Evolutionary conservation across 768 basidiomycete species (phyloP).

Genomic region (Hypholoma sublateritium): DNA sequence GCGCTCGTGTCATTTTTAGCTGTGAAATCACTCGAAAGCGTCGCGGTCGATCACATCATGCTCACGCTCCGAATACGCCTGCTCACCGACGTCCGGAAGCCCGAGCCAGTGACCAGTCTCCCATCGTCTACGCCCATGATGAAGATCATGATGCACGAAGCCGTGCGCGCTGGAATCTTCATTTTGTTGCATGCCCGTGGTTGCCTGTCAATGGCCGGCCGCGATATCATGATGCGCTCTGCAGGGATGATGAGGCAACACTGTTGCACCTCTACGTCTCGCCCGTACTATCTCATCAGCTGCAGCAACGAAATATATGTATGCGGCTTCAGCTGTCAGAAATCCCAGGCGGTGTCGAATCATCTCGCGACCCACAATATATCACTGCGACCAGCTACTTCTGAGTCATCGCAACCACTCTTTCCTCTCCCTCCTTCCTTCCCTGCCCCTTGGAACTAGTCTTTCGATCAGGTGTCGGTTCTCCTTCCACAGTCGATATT

Average conservation of each 20-base stretch:
- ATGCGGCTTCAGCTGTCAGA: too few relatives aligned
- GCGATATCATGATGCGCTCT: not conserved
- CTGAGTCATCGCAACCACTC: not conserved
- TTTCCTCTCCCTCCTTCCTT: not conserved
- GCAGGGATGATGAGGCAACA: not conserved
- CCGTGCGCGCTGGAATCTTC: not conserved
- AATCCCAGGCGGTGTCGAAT: not conserved
- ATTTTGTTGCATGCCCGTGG: not conserved
- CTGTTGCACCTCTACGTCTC: too few relatives aligned
- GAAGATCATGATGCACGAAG: not conserved
- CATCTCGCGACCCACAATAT: not conserved
- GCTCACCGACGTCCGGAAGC: not conserved
- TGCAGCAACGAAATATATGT: too few relatives aligned
- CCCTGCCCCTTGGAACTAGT: not conserved
- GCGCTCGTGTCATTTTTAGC: not conserved
- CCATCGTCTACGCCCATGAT: not conserved
- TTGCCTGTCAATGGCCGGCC: not conserved
- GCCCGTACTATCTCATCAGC: too few relatives aligned
- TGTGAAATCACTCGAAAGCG: not conserved
- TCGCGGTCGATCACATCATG: not conserved
- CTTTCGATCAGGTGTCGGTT: not conserved
- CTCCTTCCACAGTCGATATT: not conserved
- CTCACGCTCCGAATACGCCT: not conserved
- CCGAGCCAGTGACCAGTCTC: not conserved
- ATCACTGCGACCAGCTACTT: not conserved